Conservation (phyloP, 805 yeast genomes). For the Pichia phayaonensis region DNA sequence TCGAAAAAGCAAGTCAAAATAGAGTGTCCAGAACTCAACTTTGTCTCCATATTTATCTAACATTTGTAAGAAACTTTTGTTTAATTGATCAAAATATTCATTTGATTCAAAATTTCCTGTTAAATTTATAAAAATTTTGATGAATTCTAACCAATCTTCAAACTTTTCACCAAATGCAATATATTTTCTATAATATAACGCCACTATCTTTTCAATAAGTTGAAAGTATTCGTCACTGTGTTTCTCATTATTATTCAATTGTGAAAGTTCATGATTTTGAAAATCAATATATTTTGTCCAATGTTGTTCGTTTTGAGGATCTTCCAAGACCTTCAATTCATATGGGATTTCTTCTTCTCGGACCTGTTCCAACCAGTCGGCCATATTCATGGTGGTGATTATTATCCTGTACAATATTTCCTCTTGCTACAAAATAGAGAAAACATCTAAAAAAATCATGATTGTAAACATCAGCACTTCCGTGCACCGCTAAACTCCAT, state of each 20-base stretch:
- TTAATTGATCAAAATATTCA: background rate
- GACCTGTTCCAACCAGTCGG: background rate
- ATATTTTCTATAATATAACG: background rate
- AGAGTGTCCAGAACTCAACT: conserved; percentile 3
- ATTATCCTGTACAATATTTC: too few relatives aligned
- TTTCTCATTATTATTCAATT: background rate
- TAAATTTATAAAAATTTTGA: background rate
- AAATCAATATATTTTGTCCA: background rate
- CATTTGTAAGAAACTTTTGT: background rate
- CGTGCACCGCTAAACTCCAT: background rate
- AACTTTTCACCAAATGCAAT: background rate
- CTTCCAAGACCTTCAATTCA: background rate
- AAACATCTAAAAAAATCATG: background rate
- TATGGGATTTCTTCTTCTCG: background rate
- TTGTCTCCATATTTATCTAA: background rate
- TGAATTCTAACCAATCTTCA: background rate
- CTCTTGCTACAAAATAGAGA: background rate
- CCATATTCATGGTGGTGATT: background rate
- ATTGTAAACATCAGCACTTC: background rate
- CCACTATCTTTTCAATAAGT: background rate
- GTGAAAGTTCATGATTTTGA: background rate
- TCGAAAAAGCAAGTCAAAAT: background rate
- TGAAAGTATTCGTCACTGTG: background rate
- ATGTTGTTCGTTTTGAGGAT: background rate
- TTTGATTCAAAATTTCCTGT: background rate